Percentiles rank a stretch among this genome's conserved stretches.
These are phyloP conservation scores for Xylariaceae sp. DNA, from an alignment of 2,329 filamentous ascomycete genomes.

Conservation along the genomic window DNA sequence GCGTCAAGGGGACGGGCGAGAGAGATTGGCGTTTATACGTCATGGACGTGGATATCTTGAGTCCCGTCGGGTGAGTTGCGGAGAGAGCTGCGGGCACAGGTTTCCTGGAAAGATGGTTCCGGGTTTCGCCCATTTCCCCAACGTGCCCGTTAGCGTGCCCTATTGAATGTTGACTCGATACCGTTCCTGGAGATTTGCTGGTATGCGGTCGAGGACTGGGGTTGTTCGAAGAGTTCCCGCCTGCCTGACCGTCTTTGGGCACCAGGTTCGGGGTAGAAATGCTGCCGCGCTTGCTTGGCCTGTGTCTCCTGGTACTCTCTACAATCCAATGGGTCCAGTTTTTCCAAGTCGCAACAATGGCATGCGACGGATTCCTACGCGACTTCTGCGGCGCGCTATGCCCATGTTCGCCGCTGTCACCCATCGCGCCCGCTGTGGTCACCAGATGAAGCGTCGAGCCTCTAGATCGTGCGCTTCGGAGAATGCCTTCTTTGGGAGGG, in stretches of 20 bases:
- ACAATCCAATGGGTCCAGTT: slow-evolving; percentile 60
- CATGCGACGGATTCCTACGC: slow-evolving; percentile 53
- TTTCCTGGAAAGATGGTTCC: slow-evolving; percentile 24
- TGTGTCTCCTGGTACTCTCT: slow-evolving; percentile 51
- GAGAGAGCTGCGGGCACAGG: slow-evolving; percentile 26
- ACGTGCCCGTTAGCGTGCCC: slow-evolving; percentile 48
- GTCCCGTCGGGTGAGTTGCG: slow-evolving; percentile 31
- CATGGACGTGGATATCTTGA: slow-evolving; percentile 36
- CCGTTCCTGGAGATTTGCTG: slow-evolving; percentile 48
- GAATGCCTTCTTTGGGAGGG: slow-evolving; percentile 75
- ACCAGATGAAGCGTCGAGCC: slow-evolving; percentile 86
- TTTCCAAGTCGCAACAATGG: slow-evolving; percentile 57
- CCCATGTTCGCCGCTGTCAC: slow-evolving; percentile 30
- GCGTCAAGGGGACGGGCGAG: slow-evolving; percentile 82
- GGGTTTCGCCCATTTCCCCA: slow-evolving; percentile 29
- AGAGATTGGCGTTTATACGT: slow-evolving; percentile 71
- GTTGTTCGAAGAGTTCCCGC: slow-evolving; percentile 44
- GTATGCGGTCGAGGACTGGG: slow-evolving; percentile 55
- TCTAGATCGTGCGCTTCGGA: slow-evolving; percentile 64
- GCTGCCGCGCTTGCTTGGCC: slow-evolving; percentile 47
- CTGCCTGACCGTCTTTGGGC: slow-evolving; percentile 42
- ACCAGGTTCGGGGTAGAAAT: slow-evolving; percentile 56
- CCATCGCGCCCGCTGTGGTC: slow-evolving; percentile 53
- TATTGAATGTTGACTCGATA: slow-evolving; percentile 35
- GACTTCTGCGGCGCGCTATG: slow-evolving; percentile 40